Percentiles rank a stretch among this genome's conserved stretches.
These are phyloP conservation scores for Speleostelium caveatum DNA, from an alignment of 78 protist species.

Conservation along the genomic window DNA sequence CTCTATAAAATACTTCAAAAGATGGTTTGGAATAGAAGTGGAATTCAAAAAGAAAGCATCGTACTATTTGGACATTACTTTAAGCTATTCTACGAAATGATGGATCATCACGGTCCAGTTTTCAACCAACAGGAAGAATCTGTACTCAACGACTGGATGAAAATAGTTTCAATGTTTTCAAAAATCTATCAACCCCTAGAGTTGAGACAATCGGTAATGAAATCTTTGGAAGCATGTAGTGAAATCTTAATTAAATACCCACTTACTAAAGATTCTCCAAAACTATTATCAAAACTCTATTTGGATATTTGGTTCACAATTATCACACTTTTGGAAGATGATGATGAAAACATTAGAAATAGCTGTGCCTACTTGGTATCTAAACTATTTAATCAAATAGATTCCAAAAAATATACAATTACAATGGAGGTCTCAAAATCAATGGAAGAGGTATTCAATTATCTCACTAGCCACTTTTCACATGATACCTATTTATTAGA, in stretches of 20 bases:
- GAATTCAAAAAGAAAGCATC: constrained; percentile 50
- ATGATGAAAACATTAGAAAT: constrained; percentile 32
- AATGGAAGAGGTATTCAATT: constrained; percentile 5
- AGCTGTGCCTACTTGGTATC: neutral
- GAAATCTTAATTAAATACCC: neutral
- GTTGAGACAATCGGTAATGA: constrained; percentile 17
- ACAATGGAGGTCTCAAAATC: constrained; percentile 11
- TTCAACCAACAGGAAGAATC: neutral
- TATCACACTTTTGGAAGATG: constrained; percentile 34
- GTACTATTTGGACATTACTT: constrained; percentile 60
- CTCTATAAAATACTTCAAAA: neutral
- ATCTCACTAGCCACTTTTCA: neutral
- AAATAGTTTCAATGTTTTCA: constrained; percentile 20
- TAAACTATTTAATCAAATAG: neutral
- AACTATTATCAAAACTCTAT: neutral
- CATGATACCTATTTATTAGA: neutral
- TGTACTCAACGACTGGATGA: constrained; percentile 20
- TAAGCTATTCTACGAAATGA: constrained; percentile 5
- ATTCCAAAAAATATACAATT: neutral
- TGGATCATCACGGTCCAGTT: neutral
- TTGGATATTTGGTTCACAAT: constrained; percentile 58
- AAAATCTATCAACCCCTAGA: constrained; percentile 32
- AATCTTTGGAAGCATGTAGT: constrained; percentile 12
- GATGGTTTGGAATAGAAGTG: neutral
- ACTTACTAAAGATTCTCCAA: neutral